Evolutionary conservation across 73 alveolate genomes (phyloP), one percentile per base, ranked within the genome.

Genomic region (Strombidium stylifer): DNA sequence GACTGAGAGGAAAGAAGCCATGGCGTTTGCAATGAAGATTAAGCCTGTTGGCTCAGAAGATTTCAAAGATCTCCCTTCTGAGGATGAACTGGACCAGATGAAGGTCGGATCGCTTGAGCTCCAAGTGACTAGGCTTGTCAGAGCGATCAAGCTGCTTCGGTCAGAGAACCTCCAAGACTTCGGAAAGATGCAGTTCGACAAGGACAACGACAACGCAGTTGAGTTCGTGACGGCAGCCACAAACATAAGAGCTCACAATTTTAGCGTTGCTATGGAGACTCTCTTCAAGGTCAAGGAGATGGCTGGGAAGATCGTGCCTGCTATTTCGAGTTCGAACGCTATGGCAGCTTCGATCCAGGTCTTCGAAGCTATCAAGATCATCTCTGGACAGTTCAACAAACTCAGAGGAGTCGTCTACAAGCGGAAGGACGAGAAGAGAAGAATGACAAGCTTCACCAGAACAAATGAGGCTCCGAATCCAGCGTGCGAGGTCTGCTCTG

Each of bases 241-340:
- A 0, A 94, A 94, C 68, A 65, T 94, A 15, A 83, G 99, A 41
- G 91, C 98, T 21, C 59, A 27, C 56, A 94, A 94, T 71, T 94
- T 90, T 58, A 21, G 48, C 26, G 55, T 78, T 24, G 39, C 26
- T 21, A 53, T 69, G 72, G 59, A 52, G 64, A 60, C 90, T 28
- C 52, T 73, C 59, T 85, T 87, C 66, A 82, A 71, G 69, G 85
- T 91, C 16, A 91, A 93, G 60, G 86, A 89, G 62, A 95, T 95
- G 47, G 99, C 99, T 8, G 99, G 99, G 4, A 93, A 94, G 76
- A 95, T 95, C 47, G 85, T 95, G 21, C 98, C 99, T 3, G 99
- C 99, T n/a, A 87, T 95, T 32, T 96, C 98, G 1, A 87, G 93
- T 56, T 87, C 99, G 1, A 95, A 92, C 71, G 97, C 96, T 21